Evolutionary conservation across 192 early-diverging fungal species (phyloP).

Genomic region (Entomortierella beljakovae): DNA sequence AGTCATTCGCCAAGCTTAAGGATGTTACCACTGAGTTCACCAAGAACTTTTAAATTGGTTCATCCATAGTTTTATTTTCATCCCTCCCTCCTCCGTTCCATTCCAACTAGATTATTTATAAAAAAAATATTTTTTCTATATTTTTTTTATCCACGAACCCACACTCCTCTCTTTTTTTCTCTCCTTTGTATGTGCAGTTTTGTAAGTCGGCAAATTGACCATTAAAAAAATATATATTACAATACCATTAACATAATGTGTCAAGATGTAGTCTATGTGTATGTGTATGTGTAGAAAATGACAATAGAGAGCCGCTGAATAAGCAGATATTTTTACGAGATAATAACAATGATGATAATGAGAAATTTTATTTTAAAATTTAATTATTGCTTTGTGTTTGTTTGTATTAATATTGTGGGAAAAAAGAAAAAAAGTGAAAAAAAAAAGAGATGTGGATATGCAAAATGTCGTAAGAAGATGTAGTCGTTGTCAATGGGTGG

Average conservation of each 20-base stretch:
- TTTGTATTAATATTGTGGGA: no score
- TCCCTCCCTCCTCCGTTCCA: background rate
- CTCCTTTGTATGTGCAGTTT: background rate
- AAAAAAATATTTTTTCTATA: background rate
- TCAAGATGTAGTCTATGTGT: no score
- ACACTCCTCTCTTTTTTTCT: background rate
- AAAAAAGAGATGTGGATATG: no score
- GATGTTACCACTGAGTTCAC: slow-evolving; percentile 81
- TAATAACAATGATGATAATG: no score
- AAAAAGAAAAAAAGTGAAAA: no score
- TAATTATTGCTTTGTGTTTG: no score
- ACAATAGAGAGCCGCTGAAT: no score
- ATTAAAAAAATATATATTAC: background rate
- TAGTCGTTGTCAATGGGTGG: no score
- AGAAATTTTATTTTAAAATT: no score
- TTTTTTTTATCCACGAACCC: background rate
- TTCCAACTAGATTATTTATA: background rate
- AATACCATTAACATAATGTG: background rate
- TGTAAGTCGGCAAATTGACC: background rate
- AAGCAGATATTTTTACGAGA: no score
- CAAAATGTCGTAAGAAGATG: no score
- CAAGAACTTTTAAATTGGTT: slow-evolving; percentile 78
- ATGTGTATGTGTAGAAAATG: no score
- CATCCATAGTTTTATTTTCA: background rate
- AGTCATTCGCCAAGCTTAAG: slow-evolving; percentile 94